Conservation (phyloP, 2,329 filamentous ascomycete species). For the Claviceps paspali region DNA sequence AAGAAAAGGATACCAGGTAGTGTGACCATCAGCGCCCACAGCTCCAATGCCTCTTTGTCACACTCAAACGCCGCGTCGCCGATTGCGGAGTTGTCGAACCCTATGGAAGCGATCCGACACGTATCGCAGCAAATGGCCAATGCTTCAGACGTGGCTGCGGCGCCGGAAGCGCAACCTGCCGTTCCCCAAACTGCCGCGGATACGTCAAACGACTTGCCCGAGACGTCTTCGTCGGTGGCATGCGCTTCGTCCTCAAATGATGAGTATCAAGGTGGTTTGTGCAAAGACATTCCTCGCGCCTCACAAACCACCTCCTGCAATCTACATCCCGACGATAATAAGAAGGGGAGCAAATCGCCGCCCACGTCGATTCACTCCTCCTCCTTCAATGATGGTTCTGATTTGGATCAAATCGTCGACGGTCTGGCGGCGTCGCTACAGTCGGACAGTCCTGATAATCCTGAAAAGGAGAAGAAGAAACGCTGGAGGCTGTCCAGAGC, state of each 20-base stretch:
- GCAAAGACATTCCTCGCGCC: constrained; percentile 30
- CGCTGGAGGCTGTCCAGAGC: constrained; percentile 58
- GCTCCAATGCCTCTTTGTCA: constrained; percentile 63
- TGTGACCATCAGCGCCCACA: constrained; percentile 75
- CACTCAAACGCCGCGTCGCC: constrained; percentile 31
- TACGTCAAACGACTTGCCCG: not conserved
- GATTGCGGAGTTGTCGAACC: constrained; percentile 28
- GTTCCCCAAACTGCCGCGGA: not conserved
- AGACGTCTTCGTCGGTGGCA: constrained; percentile 2
- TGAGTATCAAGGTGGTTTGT: constrained; percentile 19
- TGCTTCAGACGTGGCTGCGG: not conserved
- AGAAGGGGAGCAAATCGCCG: constrained; percentile 58
- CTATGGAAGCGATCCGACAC: constrained; percentile 22
- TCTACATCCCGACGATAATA: constrained; percentile 28
- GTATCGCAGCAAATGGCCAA: constrained; percentile 2
- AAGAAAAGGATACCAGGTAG: constrained; percentile 71
- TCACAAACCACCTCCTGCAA: constrained; percentile 29
- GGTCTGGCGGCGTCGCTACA: constrained; percentile 26
- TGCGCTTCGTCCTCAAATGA: constrained; percentile 9
- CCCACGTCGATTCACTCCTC: constrained; percentile 68
- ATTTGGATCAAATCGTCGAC: constrained; percentile 53
- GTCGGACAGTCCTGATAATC: constrained; percentile 34
- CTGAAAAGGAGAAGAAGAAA: constrained; percentile 54
- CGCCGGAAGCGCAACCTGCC: not conserved
- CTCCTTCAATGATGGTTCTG: constrained; percentile 65